phyloP scores from a whole-genome alignment of 768 basidiomycete species.

The Suillus subluteus region DNA sequence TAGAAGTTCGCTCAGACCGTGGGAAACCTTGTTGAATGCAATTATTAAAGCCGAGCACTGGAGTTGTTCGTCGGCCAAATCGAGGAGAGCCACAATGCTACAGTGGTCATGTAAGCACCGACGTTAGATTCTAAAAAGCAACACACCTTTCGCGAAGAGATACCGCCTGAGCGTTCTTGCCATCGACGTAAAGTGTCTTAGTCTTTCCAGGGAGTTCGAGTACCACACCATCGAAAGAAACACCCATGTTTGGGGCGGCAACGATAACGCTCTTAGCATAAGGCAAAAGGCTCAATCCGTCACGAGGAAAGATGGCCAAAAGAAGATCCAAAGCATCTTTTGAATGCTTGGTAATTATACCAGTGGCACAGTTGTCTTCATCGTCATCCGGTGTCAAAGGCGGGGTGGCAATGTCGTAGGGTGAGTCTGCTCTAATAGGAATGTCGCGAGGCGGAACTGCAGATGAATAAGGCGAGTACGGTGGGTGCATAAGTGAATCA shows the following conservation, averaged over 20 bases:
- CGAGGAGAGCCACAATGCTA: slow-evolving; percentile 85
- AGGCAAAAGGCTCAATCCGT: slow-evolving; percentile 69
- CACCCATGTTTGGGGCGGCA: slow-evolving; percentile 66
- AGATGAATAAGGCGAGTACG: slow-evolving; percentile 29
- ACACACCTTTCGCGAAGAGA: slow-evolving; percentile 81
- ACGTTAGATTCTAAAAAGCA: slow-evolving; percentile 10
- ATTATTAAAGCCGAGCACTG: slow-evolving; percentile 80
- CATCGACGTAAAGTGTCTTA: slow-evolving; percentile 84
- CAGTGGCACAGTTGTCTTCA: slow-evolving; percentile 47
- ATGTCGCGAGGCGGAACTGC: slow-evolving; percentile 46
- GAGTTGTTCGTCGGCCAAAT: slow-evolving; percentile 85
- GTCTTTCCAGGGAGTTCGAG: slow-evolving; percentile 70
- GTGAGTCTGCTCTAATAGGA: slow-evolving; percentile 42
- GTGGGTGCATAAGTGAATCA: slow-evolving; percentile 22
- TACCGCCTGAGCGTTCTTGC: slow-evolving; percentile 79
- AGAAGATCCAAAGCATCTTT: slow-evolving; percentile 79
- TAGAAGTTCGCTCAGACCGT: slow-evolving; percentile 71
- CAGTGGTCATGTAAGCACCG: background rate
- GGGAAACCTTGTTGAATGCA: slow-evolving; percentile 73
- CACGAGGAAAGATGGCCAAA: slow-evolving; percentile 75
- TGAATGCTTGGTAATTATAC: slow-evolving; percentile 47
- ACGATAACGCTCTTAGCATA: slow-evolving; percentile 77
- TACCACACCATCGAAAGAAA: slow-evolving; percentile 77
- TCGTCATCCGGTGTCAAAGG: slow-evolving; percentile 78
- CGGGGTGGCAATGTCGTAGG: slow-evolving; percentile 61